phyloP scores from a whole-genome alignment of 306 rosid genomes.

The Leucaena leucocephala region DNA sequence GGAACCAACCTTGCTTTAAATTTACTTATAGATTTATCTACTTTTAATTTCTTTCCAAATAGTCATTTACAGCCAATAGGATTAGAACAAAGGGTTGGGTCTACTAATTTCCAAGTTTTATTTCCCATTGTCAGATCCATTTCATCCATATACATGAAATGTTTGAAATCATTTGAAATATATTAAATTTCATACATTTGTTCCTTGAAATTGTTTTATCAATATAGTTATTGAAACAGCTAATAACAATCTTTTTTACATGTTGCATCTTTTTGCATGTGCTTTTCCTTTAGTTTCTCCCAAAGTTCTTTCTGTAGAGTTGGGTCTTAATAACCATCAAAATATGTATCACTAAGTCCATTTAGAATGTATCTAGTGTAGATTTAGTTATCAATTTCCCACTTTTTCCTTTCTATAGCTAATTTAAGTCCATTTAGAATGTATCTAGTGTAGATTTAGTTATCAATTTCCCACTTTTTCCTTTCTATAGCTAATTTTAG shows the following conservation, averaged over 20 bases:
- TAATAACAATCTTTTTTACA: too few species aligned
- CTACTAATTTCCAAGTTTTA: not conserved
- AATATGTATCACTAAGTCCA: not conserved
- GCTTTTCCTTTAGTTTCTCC: not conserved
- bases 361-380: not conserved
- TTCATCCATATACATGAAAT: not conserved
- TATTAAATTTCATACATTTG: not conserved
- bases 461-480: not conserved
- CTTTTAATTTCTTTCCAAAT: not conserved
- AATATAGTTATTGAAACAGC: not conserved
- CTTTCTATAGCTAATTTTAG: not conserved
- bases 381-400: not conserved
- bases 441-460: not conserved
- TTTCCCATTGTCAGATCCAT: not conserved
- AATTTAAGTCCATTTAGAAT: not conserved
- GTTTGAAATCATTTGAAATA: not conserved
- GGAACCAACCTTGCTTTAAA: not conserved
- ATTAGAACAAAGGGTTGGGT: not conserved
- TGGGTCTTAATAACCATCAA: not conserved
- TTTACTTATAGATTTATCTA: not conserved
- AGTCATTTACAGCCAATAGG: not conserved
- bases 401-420: too few species aligned
- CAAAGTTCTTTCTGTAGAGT: not conserved
- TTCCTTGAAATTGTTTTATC: too few species aligned
- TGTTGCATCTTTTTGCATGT: not conserved